Percentiles rank a stretch among this genome's conserved stretches.
Conservation (phyloP, 164 flowering plant species). For the Macadamia tetraphylla region DNA sequence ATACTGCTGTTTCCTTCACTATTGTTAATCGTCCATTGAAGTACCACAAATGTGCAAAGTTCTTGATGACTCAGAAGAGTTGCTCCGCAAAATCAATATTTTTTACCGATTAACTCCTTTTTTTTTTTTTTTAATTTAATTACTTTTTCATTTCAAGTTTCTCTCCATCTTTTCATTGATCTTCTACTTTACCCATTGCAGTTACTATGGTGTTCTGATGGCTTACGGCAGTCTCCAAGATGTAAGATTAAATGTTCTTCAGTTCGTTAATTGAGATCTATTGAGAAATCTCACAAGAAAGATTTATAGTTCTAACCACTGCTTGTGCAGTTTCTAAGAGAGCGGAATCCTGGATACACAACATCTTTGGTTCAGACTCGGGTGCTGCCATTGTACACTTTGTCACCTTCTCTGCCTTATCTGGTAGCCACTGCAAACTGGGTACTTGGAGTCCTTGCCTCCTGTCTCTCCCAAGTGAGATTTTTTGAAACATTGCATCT, state of each 20-base stretch:
- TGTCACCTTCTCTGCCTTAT: conserved; percentile 36
- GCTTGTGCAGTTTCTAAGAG: conserved; percentile 50
- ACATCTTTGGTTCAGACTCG: conserved; percentile 42
- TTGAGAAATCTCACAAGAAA: not conserved
- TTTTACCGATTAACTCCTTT: too few species aligned
- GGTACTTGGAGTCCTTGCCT: conserved; percentile 77
- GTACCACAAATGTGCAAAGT: too few species aligned
- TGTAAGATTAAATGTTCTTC: conserved; percentile 30
- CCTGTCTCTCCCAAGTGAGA: conserved; percentile 72
- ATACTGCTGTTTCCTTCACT: too few species aligned
- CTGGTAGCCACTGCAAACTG: conserved; percentile 78
- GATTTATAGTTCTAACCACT: conserved; percentile 3
- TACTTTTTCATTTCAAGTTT: not conserved
- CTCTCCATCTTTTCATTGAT: conserved; percentile 3
- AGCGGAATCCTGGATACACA: conserved; percentile 44
- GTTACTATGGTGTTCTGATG: conserved; percentile 80
- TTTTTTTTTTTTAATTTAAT: not conserved
- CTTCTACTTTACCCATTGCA: conserved; percentile 23
- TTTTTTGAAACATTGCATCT: conserved; percentile 7
- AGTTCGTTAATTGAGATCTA: conserved; percentile 8
- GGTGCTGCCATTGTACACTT: conserved; percentile 54
- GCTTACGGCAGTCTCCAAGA: conserved; percentile 77
- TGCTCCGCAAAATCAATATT: too few species aligned
- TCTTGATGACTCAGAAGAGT: too few species aligned
- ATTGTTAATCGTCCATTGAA: too few species aligned